phyloP scores from a whole-genome alignment of 75 land plant species.

The Pseudotsuga menziesii region DNA sequence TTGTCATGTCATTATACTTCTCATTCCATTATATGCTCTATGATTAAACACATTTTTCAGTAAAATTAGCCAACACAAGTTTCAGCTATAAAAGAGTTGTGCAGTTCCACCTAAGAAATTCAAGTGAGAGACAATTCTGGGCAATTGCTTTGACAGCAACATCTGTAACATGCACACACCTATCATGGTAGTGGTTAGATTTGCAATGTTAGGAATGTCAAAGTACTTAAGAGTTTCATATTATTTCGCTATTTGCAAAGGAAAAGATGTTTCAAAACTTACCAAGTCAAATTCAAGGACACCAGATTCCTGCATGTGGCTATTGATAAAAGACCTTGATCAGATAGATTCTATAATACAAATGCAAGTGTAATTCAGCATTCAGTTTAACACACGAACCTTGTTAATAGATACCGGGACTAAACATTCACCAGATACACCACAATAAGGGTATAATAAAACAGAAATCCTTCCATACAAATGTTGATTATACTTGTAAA shows the following conservation, averaged over 20 bases:
- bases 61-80: neutral
- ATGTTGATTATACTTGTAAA: neutral
- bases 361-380: neutral
- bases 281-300: conserved; percentile 88
- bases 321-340: conserved; percentile 67
- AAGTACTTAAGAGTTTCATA: neutral
- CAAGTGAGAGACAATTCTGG: conserved; percentile 53
- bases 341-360: conserved; percentile 59
- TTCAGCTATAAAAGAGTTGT: neutral
- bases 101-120: conserved; percentile 63
- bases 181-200: conserved; percentile 13
- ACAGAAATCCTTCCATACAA: neutral
- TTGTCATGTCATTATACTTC: neutral
- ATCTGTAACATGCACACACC: conserved; percentile 88
- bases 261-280: conserved; percentile 5
- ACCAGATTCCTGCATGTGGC: conserved; percentile 64
- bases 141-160: conserved; percentile 75
- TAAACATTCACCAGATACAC: neutral
- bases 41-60: neutral
- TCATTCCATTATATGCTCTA: neutral
- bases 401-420: neutral
- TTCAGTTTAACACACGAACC: conserved; percentile 8
- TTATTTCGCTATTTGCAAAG: neutral
- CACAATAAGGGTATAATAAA: conserved; percentile 5
- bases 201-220: neutral